Evolutionary conservation across 495 filamentous ascomycete genomes (phyloP), one percentile per base, ranked within the genome.

Genomic region (Penicillium arizonense): DNA sequence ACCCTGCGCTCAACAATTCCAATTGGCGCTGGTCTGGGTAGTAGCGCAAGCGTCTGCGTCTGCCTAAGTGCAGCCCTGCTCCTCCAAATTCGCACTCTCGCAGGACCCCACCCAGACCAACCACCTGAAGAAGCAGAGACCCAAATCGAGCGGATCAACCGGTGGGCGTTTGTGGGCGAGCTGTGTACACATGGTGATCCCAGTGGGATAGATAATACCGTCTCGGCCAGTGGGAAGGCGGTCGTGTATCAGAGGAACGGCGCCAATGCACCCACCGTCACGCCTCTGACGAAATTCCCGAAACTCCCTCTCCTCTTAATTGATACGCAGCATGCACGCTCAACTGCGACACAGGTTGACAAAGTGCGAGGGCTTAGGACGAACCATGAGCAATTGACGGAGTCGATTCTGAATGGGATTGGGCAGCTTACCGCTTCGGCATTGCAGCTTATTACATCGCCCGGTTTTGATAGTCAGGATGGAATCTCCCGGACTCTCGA

Each of bases 181-280:
- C 86, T 97, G 80, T 92, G 90, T 61, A 97, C 96, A 39, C 94
- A 98, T 69, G 92, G 92, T 20, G 96, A 96, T 63, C 93, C 94
- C 3, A 95, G 89, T 8, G 94, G 94, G 0, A 89, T 98, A 44
- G 94, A 98, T 74, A 98, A 98, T 69, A 97, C 94, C 12, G 93
- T 98, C 42, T 75, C 93, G 36, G 87, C 90, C 8, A 84, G 90
- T 57, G 94, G 94, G 46, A 96, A 93, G 74, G 94, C 91, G 3
- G 91, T 97, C 2, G 76, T 96, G 26, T 98, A 94, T 74, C 85
- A 89, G 61, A 81, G 94, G 37, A 76, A 71, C 26, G 89, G 95
- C 65, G 73, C 66, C 24, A 87, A 85, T 59, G 88, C 91, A 6
- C 91, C 93, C 0, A 65, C 63, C 1, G 90, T 96, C 14, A 78